These are phyloP conservation scores for Gentiana macrophylla DNA, from an alignment of 257 asterid species.

Conservation along the genomic window DNA sequence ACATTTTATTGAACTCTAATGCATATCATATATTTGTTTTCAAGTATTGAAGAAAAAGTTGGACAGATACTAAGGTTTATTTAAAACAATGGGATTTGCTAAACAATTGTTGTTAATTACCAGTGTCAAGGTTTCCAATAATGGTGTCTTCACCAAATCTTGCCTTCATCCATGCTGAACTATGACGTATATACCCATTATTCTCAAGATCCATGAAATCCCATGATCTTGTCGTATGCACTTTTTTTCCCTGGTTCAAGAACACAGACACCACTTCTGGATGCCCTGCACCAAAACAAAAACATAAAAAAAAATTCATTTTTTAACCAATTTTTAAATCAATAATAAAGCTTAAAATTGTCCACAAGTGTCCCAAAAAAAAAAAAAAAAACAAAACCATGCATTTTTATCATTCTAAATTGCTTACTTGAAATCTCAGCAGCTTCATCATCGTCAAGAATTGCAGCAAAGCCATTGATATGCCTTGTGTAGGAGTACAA, in stretches of 20 bases:
- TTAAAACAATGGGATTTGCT: too few relatives aligned
- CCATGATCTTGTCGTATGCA: constrained; percentile 97
- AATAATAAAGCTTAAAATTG: not conserved
- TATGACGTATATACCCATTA: constrained; percentile 33
- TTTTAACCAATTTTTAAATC: not conserved
- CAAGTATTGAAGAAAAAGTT: too few relatives aligned
- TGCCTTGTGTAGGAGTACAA: constrained; percentile 76
- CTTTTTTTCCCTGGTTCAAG: constrained; percentile 58
- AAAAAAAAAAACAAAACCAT: not conserved
- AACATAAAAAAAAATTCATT: not conserved
- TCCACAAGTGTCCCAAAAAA: not conserved
- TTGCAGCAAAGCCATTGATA: constrained; percentile 96
- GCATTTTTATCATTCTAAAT: not conserved
- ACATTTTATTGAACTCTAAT: too few relatives aligned
- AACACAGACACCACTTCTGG: constrained; percentile 72
- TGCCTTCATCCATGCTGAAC: constrained; percentile 76
- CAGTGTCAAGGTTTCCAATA: constrained; percentile 80
- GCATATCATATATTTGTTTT: too few relatives aligned
- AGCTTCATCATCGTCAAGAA: constrained; percentile 60
- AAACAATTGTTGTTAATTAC: not conserved
- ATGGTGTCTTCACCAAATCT: constrained; percentile 74
- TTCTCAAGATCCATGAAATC: constrained; percentile 63
- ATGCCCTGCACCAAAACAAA: constrained; percentile 35
- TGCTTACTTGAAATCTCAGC: constrained; percentile 46
- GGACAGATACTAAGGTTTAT: too few relatives aligned